Evolutionary conservation across 441 rosid genomes (phyloP).

Genomic region (Metrosideros polymorpha): DNA sequence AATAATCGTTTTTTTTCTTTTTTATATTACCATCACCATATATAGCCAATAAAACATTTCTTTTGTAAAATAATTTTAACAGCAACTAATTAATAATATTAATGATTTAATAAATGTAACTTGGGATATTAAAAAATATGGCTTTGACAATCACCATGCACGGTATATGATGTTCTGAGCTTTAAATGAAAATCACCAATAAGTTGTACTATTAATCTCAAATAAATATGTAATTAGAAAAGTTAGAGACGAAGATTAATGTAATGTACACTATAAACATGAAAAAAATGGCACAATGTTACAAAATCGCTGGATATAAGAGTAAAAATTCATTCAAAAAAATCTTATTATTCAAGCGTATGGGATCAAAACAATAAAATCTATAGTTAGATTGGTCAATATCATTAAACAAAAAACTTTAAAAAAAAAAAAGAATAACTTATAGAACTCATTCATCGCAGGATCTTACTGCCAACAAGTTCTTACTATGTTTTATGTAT

Average conservation of each 20-base stretch:
- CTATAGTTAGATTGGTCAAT: not conserved
- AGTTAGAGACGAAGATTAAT: fast-evolving
- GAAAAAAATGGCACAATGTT: not conserved
- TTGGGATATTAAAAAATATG: not conserved
- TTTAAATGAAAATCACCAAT: not conserved
- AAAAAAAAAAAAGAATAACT: not conserved
- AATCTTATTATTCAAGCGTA: no score
- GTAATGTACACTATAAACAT: no score
- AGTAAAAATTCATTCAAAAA: no score
- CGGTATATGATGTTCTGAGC: not conserved
- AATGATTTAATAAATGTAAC: not conserved
- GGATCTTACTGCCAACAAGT: not conserved
- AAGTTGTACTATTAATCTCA: not conserved
- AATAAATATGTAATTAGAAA: not conserved
- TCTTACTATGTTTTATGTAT: no score
- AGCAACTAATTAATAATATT: fast-evolving
- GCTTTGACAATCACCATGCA: not conserved
- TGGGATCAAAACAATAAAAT: no score
- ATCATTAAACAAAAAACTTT: not conserved
- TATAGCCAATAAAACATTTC: not conserved
- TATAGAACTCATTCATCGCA: not conserved
- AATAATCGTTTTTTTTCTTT: not conserved
- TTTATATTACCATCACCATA: not conserved
- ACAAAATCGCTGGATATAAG: not conserved
- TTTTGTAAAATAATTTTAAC: not conserved